A percentile compares a stretch with the other conserved stretches of the same genome.
Evolutionary conservation across 768 basidiomycete genomes (phyloP).

Genomic region (Pisolithus marmoratus): DNA sequence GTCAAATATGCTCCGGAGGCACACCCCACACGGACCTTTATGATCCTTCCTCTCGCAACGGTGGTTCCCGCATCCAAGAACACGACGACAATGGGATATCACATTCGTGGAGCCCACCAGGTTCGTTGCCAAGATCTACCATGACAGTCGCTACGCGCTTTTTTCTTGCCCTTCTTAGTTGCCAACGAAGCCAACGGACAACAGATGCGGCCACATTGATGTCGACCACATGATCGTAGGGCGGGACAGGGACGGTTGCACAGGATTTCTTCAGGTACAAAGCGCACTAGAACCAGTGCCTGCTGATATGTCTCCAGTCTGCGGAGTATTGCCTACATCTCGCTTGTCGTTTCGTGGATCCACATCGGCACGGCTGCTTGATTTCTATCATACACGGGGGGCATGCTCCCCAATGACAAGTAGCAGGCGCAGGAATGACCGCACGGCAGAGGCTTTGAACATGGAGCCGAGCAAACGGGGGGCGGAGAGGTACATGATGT

Average conservation of each 20-base stretch:
- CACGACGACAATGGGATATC: constrained; percentile 74
- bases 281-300: constrained; percentile 30
- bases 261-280: constrained; percentile 59
- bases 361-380: constrained; percentile 83
- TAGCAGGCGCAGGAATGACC: constrained; percentile 63
- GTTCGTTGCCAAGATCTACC: constrained; percentile 44
- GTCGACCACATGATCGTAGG: constrained; percentile 77
- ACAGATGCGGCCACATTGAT: constrained; percentile 80
- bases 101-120: constrained; percentile 75
- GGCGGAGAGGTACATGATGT: constrained; percentile 65
- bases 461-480: constrained; percentile 70
- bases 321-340: constrained; percentile 37
- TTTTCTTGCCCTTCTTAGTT: constrained; percentile 53
- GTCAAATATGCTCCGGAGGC: constrained; percentile 86
- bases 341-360: constrained; percentile 49
- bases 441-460: constrained; percentile 65
- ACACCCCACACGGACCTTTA: constrained; percentile 72
- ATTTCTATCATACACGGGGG: constrained; percentile 71
- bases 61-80: constrained; percentile 72
- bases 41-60: constrained; percentile 79
- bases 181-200: constrained; percentile 79
- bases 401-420: constrained; percentile 77
- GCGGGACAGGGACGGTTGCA: constrained; percentile 80
- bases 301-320: constrained; percentile 10
- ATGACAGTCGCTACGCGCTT: constrained; percentile 29